phyloP scores from a whole-genome alignment of 2,329 filamentous ascomycete genomes.

The Talaromyces sp. region DNA sequence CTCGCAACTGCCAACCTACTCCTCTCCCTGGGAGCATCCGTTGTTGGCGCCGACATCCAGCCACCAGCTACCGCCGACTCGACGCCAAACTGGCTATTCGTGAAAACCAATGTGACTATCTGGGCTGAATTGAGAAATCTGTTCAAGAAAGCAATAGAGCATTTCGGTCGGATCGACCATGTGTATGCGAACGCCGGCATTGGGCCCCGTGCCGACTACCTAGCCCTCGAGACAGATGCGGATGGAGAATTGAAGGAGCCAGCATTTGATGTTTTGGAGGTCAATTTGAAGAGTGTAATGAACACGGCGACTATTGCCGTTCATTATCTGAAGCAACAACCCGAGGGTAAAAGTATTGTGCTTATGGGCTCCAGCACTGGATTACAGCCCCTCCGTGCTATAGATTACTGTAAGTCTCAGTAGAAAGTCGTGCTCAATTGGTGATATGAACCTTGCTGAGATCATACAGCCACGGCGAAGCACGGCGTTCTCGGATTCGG shows the following conservation, averaged over 20 bases:
- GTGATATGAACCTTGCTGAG: neutral
- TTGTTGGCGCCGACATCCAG: slow-evolving; percentile 53
- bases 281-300: slow-evolving; percentile 48
- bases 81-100: slow-evolving; percentile 35
- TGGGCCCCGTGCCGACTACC: slow-evolving; percentile 43
- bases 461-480: slow-evolving; percentile 42
- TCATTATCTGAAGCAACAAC: slow-evolving; percentile 48
- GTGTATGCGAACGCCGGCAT: slow-evolving; percentile 55
- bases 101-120: slow-evolving; percentile 45
- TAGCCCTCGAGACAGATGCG: slow-evolving; percentile 45
- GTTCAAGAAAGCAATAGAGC: slow-evolving; percentile 48
- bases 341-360: slow-evolving; percentile 50
- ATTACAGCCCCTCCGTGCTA: slow-evolving; percentile 47
- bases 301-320: slow-evolving; percentile 48
- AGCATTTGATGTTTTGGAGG: slow-evolving; percentile 40
- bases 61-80: slow-evolving; percentile 24
- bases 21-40: slow-evolving; percentile 49
- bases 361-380: slow-evolving; percentile 49
- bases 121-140: slow-evolving; percentile 49
- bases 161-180: slow-evolving; percentile 42
- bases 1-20: slow-evolving; percentile 52
- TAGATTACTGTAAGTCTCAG: slow-evolving; percentile 43
- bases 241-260: slow-evolving; percentile 49
- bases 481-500: slow-evolving; percentile 53
- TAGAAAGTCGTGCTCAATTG: too few relatives aligned